Evolutionary conservation across 164 flowering plant species (phyloP).

Genomic region (Vitis labrusca): DNA sequence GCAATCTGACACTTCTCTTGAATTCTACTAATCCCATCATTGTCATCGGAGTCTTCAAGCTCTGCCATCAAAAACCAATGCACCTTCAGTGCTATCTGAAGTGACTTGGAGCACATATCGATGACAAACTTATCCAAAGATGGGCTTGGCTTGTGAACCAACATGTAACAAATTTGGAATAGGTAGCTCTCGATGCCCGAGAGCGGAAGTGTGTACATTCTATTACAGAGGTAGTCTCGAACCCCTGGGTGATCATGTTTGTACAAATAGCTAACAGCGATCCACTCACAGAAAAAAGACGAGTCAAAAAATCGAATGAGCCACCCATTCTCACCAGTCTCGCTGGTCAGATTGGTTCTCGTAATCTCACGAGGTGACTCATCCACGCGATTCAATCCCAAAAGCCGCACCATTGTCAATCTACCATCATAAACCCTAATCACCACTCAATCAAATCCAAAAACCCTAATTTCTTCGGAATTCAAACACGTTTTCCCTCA

Average conservation of each 20-base stretch:
- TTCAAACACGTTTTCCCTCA: conserved; percentile 1
- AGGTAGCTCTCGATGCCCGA: conserved; percentile 92
- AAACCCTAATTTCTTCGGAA: conserved; percentile 9
- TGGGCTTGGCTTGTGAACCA: conserved; percentile 96
- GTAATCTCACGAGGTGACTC: conserved; percentile 87
- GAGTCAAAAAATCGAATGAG: conserved; percentile 95
- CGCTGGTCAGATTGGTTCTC: conserved; percentile 44
- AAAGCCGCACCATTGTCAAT: conserved; percentile 71
- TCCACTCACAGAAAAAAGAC: conserved; percentile 99
- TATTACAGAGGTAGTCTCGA: conserved; percentile 87
- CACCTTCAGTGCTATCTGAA: conserved; percentile 84
- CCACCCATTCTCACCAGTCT: conserved; percentile 88
- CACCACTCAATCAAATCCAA: conserved; percentile 5
- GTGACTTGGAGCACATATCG: conserved; percentile 84
- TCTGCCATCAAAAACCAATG: conserved; percentile 98
- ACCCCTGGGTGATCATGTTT: conserved; percentile 96
- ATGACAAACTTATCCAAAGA: conserved; percentile 98
- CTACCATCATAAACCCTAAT: conserved; percentile 38
- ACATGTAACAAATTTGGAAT: conserved; percentile 93
- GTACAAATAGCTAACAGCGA: conserved; percentile 95
- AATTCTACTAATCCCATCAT: conserved; percentile 93
- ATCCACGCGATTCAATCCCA: conserved; percentile 60
- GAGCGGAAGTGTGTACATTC: conserved; percentile 94
- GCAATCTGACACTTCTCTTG: conserved; percentile 98
- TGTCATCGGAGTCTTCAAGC: conserved; percentile 92